Evolutionary conservation across 345 rosid species (phyloP), one percentile per base, ranked within the genome.

Genomic region (Aurinia saxatilis): DNA sequence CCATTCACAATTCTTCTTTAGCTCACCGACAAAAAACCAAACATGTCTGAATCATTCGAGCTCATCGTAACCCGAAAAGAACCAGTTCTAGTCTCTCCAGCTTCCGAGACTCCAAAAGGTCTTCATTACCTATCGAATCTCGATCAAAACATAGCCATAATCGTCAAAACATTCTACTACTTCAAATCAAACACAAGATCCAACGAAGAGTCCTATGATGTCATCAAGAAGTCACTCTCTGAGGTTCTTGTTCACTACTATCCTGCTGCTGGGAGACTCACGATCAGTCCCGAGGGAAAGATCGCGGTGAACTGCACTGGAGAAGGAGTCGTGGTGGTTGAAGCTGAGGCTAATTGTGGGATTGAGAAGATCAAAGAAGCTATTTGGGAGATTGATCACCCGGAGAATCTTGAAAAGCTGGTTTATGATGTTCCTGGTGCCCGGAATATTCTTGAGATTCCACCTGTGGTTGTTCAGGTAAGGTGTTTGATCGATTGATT

Each of bases 251-350:
- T 83, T 69, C 79, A 73, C 54, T 82, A 84, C 75, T 78, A 84
- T 40, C 95, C 95, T 1, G 76, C 86, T 36, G 95, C 95, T 0
- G 95, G 98, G 34, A 72, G 90, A 68, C 79, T 88, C 29, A 69
- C 82, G 1, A 75, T 86, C 12, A 88, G 96, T 49, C 73, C 95
- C 1, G 88, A 82, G 49, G 88, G 91, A 29, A 88, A 88, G 81
- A 84, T 82, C 50, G 81, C 81, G 6, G 85, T 88, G 34, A 77
- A 86, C 60, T 86, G 98, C 75, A 80, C 82, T 0, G 90, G 82
- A 14, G 90, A 91, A 16, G 98, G 98, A 45, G 92, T 84, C 40
- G 86, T 91, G 42, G 82, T 91, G 45, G 90, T 91, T 11, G 96
- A 86, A 68, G 95, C 95, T 56, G 90, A 86, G 60, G 82, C 96